A percentile compares a stretch with the other conserved stretches of the same genome.
These are phyloP conservation scores for Maudiozyma turicensis DNA, from an alignment of 805 yeast genomes.

Conservation along the genomic window DNA sequence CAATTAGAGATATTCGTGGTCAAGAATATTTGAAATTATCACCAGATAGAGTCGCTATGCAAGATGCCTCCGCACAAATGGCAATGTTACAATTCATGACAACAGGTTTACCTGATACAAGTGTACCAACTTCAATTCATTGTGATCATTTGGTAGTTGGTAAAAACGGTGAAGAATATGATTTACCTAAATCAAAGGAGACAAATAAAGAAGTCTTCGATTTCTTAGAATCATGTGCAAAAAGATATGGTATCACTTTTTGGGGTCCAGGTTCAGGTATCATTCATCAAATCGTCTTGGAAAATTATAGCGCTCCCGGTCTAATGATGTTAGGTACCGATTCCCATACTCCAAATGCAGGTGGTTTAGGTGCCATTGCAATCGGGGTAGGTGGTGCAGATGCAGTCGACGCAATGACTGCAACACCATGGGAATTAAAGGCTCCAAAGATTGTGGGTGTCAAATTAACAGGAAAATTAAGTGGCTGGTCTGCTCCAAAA, in stretches of 20 bases:
- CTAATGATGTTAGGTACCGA: conserved; percentile 96
- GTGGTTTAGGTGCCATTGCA: conserved; percentile 97
- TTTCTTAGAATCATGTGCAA: conserved; percentile 86
- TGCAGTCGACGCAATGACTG: conserved; percentile 96
- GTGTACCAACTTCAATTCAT: conserved; percentile 92
- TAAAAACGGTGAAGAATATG: conserved; percentile 81
- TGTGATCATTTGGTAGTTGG: conserved; percentile 98
- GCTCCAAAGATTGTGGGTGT: conserved; percentile 95
- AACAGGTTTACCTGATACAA: conserved; percentile 77
- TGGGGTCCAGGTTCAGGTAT: conserved; percentile 99
- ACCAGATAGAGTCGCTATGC: conserved; percentile 99
- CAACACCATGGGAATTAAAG: conserved; percentile 97
- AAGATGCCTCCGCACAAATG: conserved; percentile 99
- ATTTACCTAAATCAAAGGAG: conserved; percentile 69
- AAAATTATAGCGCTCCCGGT: conserved; percentile 95
- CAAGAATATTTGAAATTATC: conserved; percentile 80
- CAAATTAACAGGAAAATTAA: conserved; percentile 77
- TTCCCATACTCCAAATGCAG: conserved; percentile 98
- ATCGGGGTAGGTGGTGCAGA: conserved; percentile 99
- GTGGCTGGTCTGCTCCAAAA: conserved; percentile 96
- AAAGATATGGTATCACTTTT: conserved; percentile 92
- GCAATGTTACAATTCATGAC: conserved; percentile 98
- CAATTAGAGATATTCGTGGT: conserved; percentile 61
- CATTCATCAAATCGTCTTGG: conserved; percentile 94
- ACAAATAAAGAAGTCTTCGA: conserved; percentile 93